Base-by-base conservation (phyloP, 352 stramenopile genomes). In the Pythium biforme region DNA sequence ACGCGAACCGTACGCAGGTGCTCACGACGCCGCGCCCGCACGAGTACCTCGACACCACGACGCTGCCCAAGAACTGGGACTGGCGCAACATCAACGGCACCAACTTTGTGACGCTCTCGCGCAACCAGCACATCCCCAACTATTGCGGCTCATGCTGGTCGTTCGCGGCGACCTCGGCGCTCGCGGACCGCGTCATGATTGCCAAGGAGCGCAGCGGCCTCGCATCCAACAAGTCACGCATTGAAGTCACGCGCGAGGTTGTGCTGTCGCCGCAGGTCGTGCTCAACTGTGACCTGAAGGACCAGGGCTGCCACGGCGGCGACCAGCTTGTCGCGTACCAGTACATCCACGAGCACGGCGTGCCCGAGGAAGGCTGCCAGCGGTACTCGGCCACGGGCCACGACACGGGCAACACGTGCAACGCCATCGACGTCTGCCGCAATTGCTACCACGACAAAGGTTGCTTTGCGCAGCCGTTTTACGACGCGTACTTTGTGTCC, bases 321-420 rank as follows among this genome's bases (percentile, higher is more conserved):
- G 87, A 91, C 68, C 86, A 96, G 53, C 73, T 96, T 22, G 82
- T 88, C 37, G 93, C 92, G 11, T 99, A 98, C 74, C 83, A 90
- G 64, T 97, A 84, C 65, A 97, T 97, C 31, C 79, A 96, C 52
- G 70, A 98, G 58, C 83, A 97, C 29, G 89, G 85, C 19, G 85
- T 99, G 33, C 94, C 95, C 0, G 97, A 97, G 60, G 95, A 99
- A 75, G 96, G 95, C 10, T 98, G 95, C 66, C 89, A 97, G 69
- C 81, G 89, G 4, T 99, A 99, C 74, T 62, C 89, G 34, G 96
- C 96, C 4, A 97, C 89, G 40, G 83, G 88, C 22, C 81, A 92
- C 56, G 96, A 98, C 55, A 97, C 91, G 55, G 83, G 88, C 55
- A 92, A 94, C 64, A 81, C 72, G 40, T 98, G 94, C 74, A 86